Percentiles rank a stretch among this genome's conserved stretches.
These are phyloP conservation scores for Sordariomycetes sp. DNA, from an alignment of 2,329 filamentous ascomycete species.

Conservation along the genomic window DNA sequence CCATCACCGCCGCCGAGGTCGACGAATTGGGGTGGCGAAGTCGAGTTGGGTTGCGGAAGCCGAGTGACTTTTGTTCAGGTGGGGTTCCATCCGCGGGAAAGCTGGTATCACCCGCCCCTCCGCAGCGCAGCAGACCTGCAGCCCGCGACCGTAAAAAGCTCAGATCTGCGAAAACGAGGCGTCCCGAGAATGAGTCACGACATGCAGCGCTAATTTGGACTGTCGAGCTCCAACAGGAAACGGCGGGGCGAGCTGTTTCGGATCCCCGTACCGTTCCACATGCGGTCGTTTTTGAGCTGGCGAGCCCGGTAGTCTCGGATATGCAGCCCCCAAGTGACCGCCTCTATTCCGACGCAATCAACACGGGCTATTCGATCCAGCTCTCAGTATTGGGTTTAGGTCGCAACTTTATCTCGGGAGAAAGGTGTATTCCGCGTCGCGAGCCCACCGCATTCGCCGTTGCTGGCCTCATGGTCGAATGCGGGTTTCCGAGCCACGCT, in stretches of 20 bases:
- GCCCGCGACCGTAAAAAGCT: neutral
- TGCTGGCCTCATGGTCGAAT: neutral
- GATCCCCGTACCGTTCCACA: neutral
- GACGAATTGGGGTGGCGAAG: no score
- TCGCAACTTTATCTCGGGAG: no score
- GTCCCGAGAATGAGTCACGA: neutral
- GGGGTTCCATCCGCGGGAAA: neutral
- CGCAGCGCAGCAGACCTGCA: neutral
- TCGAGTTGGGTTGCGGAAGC: neutral
- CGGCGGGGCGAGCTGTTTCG: neutral
- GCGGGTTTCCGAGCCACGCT: neutral
- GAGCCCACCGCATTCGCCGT: neutral
- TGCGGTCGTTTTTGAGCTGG: neutral
- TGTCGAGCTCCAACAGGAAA: neutral
- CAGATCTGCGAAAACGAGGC: neutral
- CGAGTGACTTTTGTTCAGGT: neutral
- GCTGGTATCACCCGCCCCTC: neutral
- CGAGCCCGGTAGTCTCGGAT: neutral
- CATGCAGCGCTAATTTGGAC: neutral
- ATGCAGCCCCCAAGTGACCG: neutral
- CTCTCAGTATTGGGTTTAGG: no score
- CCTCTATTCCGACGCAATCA: neutral
- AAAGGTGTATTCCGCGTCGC: no score
- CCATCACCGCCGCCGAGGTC: no score
- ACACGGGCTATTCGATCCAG: neutral